These are phyloP conservation scores for Geotrichum histeridarum DNA, from an alignment of 1,139 yeast genomes.

Conservation along the genomic window DNA sequence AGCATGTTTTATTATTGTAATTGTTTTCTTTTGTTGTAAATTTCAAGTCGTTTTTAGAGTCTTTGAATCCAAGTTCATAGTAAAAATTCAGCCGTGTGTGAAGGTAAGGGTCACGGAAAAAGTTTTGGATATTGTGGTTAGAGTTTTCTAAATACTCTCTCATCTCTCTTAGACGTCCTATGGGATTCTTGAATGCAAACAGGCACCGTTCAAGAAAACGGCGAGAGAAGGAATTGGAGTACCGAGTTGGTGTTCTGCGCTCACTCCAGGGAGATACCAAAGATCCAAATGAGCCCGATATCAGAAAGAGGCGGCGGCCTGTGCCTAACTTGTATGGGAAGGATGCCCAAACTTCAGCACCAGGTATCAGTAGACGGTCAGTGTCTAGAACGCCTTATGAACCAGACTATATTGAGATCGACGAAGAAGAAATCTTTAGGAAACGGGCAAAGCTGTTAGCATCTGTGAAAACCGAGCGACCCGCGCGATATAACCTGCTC, in stretches of 20 bases:
- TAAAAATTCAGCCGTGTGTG: too few species aligned
- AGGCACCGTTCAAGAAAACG: not conserved
- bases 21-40: not conserved
- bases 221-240: not conserved
- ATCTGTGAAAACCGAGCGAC: too few species aligned
- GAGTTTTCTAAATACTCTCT: too few species aligned
- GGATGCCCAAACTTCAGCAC: not conserved
- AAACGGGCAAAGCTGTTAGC: too few species aligned
- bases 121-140: too few species aligned
- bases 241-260: not conserved
- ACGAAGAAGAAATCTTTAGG: too few species aligned
- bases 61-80: not conserved
- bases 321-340: not conserved
- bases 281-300: not conserved
- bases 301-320: not conserved
- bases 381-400: too few species aligned
- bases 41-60: not conserved
- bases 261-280: not conserved
- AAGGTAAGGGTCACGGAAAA: too few species aligned
- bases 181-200: conserved; percentile 10
- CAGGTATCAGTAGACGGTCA: too few species aligned
- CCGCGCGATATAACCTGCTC: not conserved
- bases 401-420: too few species aligned
- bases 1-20: not conserved
- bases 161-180: not conserved